Percentiles rank a stretch among this genome's conserved stretches.
These are phyloP conservation scores for Teunomyces stri DNA, from an alignment of 805 yeast species.

Conservation along the genomic window DNA sequence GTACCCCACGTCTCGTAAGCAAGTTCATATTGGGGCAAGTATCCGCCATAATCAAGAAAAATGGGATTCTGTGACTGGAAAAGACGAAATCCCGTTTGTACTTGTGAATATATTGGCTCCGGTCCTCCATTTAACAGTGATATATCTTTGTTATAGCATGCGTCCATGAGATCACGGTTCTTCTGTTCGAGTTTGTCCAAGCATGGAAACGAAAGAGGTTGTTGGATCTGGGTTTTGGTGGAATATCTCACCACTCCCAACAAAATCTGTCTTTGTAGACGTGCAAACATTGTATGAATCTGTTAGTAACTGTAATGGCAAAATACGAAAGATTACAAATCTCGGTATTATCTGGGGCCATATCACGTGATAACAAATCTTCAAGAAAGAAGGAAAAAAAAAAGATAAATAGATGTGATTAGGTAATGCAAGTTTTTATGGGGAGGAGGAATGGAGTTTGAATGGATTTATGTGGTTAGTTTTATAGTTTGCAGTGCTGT, in stretches of 20 bases:
- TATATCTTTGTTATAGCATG: constrained; percentile 16
- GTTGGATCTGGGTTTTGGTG: constrained; percentile 11
- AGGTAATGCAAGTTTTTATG: background rate
- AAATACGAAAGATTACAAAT: too few species aligned
- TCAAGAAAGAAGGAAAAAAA: background rate
- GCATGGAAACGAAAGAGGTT: constrained; percentile 80
- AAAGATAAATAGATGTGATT: too few species aligned
- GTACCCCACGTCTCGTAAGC: constrained; percentile 94
- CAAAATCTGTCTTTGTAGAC: background rate
- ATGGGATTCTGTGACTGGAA: constrained; percentile 58
- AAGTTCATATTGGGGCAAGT: constrained; percentile 67
- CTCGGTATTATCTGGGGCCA: background rate
- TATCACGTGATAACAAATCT: background rate
- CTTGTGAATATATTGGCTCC: constrained; percentile 78
- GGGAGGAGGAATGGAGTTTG: background rate
- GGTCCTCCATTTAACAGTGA: constrained; percentile 64
- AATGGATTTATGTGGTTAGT: background rate
- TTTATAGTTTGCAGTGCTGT: background rate
- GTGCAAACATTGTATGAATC: background rate
- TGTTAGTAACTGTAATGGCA: too few species aligned
- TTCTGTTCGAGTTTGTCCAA: constrained; percentile 70
- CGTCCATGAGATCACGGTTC: constrained; percentile 32
- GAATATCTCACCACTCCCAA: background rate
- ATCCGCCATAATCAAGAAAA: constrained; percentile 79
- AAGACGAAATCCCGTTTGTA: constrained; percentile 62